Conservation (phyloP, 169 alveolate species). For the Plasmodium coatneyi region DNA sequence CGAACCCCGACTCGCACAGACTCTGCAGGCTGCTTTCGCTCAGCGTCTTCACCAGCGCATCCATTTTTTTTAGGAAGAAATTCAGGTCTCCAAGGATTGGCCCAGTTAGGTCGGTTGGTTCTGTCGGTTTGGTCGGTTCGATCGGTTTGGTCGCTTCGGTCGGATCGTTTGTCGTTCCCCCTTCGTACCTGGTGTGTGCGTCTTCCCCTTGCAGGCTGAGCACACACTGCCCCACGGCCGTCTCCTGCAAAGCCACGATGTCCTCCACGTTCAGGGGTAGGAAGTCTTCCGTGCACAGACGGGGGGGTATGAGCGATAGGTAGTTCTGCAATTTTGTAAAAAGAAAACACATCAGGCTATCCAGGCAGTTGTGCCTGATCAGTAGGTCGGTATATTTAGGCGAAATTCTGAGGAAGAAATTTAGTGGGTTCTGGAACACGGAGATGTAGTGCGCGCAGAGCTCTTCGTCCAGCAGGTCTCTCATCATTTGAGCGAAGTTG, state of each 20-base stretch:
- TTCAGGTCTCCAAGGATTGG: background rate
- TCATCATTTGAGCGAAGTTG: conserved; percentile 20
- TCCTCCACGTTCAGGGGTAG: conserved; percentile 63
- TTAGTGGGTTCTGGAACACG: conserved; percentile 59
- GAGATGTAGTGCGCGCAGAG: conserved; percentile 52
- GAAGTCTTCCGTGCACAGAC: conserved; percentile 8
- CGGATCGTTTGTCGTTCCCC: background rate
- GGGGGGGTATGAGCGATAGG: conserved; percentile 49
- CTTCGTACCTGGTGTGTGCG: background rate
- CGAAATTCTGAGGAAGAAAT: conserved; percentile 43
- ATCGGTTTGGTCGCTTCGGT: too few species aligned
- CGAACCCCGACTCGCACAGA: conserved; percentile 66
- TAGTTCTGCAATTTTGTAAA: conserved; percentile 44
- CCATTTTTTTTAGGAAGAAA: conserved; percentile 59
- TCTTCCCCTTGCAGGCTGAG: background rate
- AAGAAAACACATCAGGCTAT: conserved; percentile 19
- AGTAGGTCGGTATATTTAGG: background rate
- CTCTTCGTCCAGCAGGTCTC: conserved; percentile 14
- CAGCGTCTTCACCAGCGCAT: conserved; percentile 24
- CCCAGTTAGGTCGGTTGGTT: background rate
- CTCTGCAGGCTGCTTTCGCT: conserved; percentile 1
- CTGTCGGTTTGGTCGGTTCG: too few species aligned
- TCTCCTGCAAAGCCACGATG: conserved; percentile 57
- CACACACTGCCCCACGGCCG: conserved; percentile 53
- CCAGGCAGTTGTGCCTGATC: conserved; percentile 36